phyloP scores from a whole-genome alignment of 768 basidiomycete genomes.

The Mycena epipterygia region DNA sequence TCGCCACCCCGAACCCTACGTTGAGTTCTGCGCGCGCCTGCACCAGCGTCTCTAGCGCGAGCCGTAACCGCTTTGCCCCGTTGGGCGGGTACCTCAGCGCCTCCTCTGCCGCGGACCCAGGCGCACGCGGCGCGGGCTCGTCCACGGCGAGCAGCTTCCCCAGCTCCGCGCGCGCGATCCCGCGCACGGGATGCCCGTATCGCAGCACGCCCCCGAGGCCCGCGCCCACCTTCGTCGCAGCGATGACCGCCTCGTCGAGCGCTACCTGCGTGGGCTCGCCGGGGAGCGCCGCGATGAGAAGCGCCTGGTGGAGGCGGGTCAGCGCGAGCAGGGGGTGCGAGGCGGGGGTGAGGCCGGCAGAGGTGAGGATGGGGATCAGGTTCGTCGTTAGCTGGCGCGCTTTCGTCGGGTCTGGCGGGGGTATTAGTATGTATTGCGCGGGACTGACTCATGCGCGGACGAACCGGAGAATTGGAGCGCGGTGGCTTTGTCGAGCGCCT shows the following conservation, averaged over 20 bases:
- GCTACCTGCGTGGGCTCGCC: constrained; percentile 33
- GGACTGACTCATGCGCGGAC: constrained; percentile 21
- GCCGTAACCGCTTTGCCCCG: constrained; percentile 70
- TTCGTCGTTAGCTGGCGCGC: constrained; percentile 73
- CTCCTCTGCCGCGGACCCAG: constrained; percentile 32
- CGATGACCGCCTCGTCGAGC: constrained; percentile 75
- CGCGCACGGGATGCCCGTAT: constrained; percentile 83
- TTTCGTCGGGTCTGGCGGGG: constrained; percentile 65
- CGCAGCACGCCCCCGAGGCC: constrained; percentile 69
- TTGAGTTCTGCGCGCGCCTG: constrained; percentile 71
- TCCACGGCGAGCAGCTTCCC: constrained; percentile 88
- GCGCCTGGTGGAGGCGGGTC: constrained; percentile 76
- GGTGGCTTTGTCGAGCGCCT: constrained; percentile 81
- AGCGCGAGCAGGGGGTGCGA: constrained; percentile 86
- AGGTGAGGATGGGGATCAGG: constrained; percentile 73
- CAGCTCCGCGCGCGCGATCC: constrained; percentile 80
- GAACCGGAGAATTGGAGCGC: constrained; percentile 71
- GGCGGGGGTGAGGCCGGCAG: constrained; percentile 71
- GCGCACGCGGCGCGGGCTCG: constrained; percentile 65
- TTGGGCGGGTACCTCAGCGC: constrained; percentile 70
- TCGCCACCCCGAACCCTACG: constrained; percentile 79
- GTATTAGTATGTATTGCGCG: constrained; percentile 1
- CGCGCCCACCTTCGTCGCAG: constrained; percentile 64
- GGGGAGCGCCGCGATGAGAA: constrained; percentile 69
- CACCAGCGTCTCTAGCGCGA: constrained; percentile 76